Evolutionary conservation across 306 rosid species (phyloP).

Genomic region (Leucaena leucocephala): DNA sequence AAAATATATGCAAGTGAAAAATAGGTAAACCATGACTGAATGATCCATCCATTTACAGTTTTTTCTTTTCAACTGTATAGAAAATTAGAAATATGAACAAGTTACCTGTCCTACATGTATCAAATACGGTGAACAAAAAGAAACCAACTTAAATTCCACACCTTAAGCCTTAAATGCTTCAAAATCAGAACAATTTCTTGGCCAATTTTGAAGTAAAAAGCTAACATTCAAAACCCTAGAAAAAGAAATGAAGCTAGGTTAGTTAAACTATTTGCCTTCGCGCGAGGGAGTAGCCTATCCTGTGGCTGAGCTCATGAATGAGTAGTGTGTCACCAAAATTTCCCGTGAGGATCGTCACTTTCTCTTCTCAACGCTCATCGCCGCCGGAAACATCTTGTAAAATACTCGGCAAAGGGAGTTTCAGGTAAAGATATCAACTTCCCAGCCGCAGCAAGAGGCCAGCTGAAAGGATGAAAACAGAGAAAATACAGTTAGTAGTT

Average conservation of each 20-base stretch:
- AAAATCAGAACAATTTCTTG: conserved; percentile 4
- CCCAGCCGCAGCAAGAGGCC: conserved; percentile 90
- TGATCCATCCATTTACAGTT: not conserved
- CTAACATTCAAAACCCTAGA: not conserved
- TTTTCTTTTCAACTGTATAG: not conserved
- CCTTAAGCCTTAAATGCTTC: conserved; percentile 27
- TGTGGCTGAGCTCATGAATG: not conserved
- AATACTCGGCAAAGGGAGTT: conserved; percentile 29
- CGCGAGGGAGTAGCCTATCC: not conserved
- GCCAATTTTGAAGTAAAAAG: conserved; percentile 21
- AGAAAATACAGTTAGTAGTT: not conserved
- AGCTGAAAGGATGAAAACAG: conserved; percentile 45
- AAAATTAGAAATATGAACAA: not conserved
- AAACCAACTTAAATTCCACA: conserved; percentile 23
- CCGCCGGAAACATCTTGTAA: not conserved
- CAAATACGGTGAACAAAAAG: not conserved
- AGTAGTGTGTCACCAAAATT: not conserved
- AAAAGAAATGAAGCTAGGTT: not conserved
- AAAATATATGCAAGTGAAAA: not conserved
- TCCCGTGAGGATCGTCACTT: not conserved
- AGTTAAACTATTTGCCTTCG: not conserved
- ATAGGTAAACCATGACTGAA: not conserved
- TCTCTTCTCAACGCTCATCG: conserved; percentile 10
- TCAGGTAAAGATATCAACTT: conserved; percentile 72
- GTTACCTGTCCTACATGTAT: not conserved